Evolutionary conservation across 768 basidiomycete genomes (phyloP), one percentile per base, ranked within the genome.

Genomic region (Harrya chromipes): DNA sequence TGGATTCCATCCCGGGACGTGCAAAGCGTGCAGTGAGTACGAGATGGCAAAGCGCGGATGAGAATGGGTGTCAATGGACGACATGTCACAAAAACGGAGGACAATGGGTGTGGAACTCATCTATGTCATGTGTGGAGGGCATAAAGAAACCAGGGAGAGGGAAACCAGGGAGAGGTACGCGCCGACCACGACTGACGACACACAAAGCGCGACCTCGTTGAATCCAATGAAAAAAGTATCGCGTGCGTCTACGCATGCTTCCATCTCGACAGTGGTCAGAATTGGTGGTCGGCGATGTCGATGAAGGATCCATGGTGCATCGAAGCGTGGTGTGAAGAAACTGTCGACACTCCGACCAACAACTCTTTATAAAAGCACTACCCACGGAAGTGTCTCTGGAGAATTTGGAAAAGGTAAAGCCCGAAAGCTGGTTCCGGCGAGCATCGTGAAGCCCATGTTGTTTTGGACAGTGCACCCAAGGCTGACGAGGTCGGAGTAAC

Each of bases 21-120:
- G 37, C 52, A 57, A 61, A 60, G 54, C 54, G 37, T 34, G 11
- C 23, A 7, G 16, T 5, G n/a, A 20, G 19, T n/a, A 12, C 16
- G 31, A 11, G 14, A 4, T 7, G 10, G 38, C 11, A 27, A 24
- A 20, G 12, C 3, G 31, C 7, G 19, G 6, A 29, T 4, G 4
- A 4, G 17, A n/a, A 7, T 14, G 9, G n/a, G 24, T 8, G 10
- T 19, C 19, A 19, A 19, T 21, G 40, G 41, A 38, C 16, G 6
- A 16, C 8, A 13, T 43, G 37, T 36, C 26, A 43, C 46, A 24
- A 38, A 52, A 19, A 45, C 3, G 50, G 33, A 38, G 23, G 31
- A 57, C 50, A 56, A 56, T 47, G 20, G 31, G 8, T 41, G 47
- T 51, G 40, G 45, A 41, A 55, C 53, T 48, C 13, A 46, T 46